Percentiles rank a stretch among this genome's conserved stretches.
Evolutionary conservation across 1,139 yeast species (phyloP).

Genomic region (Zygoascus hellenicus): DNA sequence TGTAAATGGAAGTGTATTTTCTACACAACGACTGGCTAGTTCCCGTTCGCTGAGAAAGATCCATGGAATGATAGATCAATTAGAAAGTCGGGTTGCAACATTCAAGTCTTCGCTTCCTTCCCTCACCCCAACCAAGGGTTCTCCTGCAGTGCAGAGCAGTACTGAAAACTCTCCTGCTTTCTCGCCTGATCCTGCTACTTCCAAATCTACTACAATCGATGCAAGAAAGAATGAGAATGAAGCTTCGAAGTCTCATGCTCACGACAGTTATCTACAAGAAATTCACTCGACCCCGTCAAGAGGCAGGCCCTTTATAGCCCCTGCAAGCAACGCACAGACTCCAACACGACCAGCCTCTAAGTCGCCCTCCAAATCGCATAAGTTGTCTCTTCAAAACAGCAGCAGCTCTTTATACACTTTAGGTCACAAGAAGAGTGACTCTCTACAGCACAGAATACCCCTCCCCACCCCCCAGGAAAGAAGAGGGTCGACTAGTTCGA

Average conservation of each 20-base stretch:
- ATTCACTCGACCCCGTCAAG: neutral
- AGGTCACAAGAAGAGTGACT: constrained; percentile 1
- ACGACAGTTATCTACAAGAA: neutral
- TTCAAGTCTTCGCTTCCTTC: constrained; percentile 31
- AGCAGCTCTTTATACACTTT: neutral
- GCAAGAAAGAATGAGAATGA: neutral
- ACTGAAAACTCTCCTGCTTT: neutral
- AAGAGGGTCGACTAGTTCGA: neutral
- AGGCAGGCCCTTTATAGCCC: neutral
- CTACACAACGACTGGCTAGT: constrained; percentile 24
- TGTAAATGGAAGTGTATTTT: constrained; percentile 7
- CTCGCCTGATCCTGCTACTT: neutral
- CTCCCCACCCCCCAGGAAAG: neutral
- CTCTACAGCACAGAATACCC: constrained; percentile 1
- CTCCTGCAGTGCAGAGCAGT: constrained; percentile 12
- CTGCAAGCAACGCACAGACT: neutral
- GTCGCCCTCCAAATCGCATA: too few species aligned
- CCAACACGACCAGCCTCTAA: neutral
- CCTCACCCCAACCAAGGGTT: constrained; percentile 19
- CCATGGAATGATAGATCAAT: constrained; percentile 32
- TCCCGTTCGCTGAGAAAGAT: constrained; percentile 30
- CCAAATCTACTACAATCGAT: neutral
- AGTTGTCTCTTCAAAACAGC: too few species aligned
- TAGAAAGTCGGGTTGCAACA: constrained; percentile 31
- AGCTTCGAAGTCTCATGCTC: neutral